Conservation (phyloP, 2,329 filamentous ascomycete genomes). For the Scortechinia acanthostroma region DNA sequence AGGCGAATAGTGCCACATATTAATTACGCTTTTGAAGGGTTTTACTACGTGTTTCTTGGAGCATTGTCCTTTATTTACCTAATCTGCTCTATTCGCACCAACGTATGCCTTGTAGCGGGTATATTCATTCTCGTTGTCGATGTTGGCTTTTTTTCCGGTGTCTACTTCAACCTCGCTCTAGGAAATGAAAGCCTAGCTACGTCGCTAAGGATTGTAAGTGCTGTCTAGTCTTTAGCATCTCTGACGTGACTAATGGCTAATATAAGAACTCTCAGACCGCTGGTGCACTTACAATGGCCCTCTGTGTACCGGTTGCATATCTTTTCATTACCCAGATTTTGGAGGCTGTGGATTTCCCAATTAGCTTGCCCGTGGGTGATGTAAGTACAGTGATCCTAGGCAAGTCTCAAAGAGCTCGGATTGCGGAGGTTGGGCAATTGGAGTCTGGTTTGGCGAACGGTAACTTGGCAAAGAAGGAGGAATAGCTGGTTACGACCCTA, state of each 20-base stretch:
- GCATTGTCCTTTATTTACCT: neutral
- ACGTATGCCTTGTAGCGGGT: neutral
- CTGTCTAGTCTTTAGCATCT: too few species aligned
- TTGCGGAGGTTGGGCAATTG: too few species aligned
- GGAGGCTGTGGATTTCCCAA: neutral
- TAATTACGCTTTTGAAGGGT: too few species aligned
- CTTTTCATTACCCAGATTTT: neutral
- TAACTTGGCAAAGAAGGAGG: too few species aligned
- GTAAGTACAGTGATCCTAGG: neutral
- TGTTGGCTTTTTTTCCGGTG: neutral
- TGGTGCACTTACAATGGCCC: neutral
- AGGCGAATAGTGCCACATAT: too few species aligned
- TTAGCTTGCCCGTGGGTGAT: neutral
- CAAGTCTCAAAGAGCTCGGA: too few species aligned
- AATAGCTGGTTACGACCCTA: too few species aligned
- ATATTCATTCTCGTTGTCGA: neutral
- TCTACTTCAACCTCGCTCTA: neutral
- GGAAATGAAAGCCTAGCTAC: too few species aligned
- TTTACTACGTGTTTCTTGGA: neutral
- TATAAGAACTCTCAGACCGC: too few species aligned
- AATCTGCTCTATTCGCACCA: neutral
- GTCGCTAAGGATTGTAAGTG: too few species aligned
- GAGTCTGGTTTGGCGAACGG: too few species aligned
- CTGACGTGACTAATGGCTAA: too few species aligned
- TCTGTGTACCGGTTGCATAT: neutral